Percentiles rank a stretch among this genome's conserved stretches.
Conservation (phyloP, 176 grass and related monocot genomes). For the Lolium multiflorum region DNA sequence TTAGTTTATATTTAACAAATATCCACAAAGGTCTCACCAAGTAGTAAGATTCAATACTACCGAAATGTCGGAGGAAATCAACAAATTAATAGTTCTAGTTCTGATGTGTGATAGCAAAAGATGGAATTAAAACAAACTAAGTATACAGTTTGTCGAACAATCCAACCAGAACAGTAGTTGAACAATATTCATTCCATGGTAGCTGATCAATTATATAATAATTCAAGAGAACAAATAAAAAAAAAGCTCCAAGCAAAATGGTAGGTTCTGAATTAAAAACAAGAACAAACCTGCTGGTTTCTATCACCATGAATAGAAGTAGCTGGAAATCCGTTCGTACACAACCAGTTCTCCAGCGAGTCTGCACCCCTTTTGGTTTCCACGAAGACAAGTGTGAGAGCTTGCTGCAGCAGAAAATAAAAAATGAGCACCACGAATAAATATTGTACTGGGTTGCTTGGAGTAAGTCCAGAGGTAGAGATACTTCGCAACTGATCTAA, state of each 20-base stretch:
- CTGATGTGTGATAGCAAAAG: neutral
- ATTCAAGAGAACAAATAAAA: neutral
- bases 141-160: neutral
- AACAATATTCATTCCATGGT: too few relatives aligned
- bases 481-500: neutral
- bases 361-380: conserved; percentile 98
- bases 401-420: conserved; percentile 52
- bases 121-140: neutral
- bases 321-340: conserved; percentile 93
- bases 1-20: neutral
- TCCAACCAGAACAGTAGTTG: neutral
- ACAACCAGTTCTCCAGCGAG: conserved; percentile 92
- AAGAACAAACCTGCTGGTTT: conserved; percentile 83
- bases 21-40: neutral
- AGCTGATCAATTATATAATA: neutral
- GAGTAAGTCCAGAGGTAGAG: neutral
- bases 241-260: conserved; percentile 20
- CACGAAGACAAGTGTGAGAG: conserved; percentile 95
- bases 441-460: neutral
- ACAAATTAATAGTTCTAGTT: neutral
- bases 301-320: conserved; percentile 99
- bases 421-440: conserved; percentile 22
- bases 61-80: neutral
- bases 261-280: neutral
- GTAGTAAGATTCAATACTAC: conserved; percentile 6